These are phyloP conservation scores for Solanum hybrid DNA, from an alignment of 305 asterid species.

Conservation along the genomic window DNA sequence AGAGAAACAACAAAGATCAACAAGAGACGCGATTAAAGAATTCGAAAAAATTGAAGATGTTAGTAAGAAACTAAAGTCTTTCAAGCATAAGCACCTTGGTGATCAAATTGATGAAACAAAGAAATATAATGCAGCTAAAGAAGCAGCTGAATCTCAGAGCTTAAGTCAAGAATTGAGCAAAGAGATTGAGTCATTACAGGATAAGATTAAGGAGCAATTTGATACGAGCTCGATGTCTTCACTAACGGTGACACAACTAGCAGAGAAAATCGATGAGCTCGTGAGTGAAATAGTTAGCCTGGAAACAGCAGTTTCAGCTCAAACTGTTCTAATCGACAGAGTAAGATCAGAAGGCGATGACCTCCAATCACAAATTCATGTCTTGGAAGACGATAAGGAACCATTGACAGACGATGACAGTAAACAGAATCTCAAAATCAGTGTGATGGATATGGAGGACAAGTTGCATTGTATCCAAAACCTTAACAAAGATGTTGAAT, in stretches of 20 bases:
- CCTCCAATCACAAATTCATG: slow-evolving; percentile 38
- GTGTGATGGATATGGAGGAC: slow-evolving; percentile 53
- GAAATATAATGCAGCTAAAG: neutral
- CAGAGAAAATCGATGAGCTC: slow-evolving; percentile 59
- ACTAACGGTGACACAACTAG: slow-evolving; percentile 43
- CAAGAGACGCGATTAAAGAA: slow-evolving; percentile 31
- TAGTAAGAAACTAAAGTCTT: slow-evolving; percentile 29
- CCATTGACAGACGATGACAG: slow-evolving; percentile 12
- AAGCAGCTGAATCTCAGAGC: neutral
- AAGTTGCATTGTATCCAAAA: slow-evolving; percentile 40
- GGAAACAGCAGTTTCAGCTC: slow-evolving; percentile 57
- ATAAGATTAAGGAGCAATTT: slow-evolving; percentile 10
- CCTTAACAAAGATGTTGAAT: slow-evolving; percentile 51
- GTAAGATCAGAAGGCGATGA: slow-evolving; percentile 45
- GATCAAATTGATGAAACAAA: slow-evolving; percentile 10
- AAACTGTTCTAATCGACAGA: slow-evolving; percentile 43
- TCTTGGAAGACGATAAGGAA: slow-evolving; percentile 36
- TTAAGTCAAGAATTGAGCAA: slow-evolving; percentile 12
- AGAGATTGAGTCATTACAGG: slow-evolving; percentile 5
- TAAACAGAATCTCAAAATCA: slow-evolving; percentile 20
- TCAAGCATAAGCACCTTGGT: slow-evolving; percentile 20
- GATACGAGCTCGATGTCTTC: slow-evolving; percentile 20
- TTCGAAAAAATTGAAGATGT: slow-evolving; percentile 39
- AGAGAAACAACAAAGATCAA: slow-evolving; percentile 43
- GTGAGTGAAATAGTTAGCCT: slow-evolving; percentile 46